phyloP scores from a whole-genome alignment of 2,329 filamentous ascomycete species.

The Emergomyces orientalis region DNA sequence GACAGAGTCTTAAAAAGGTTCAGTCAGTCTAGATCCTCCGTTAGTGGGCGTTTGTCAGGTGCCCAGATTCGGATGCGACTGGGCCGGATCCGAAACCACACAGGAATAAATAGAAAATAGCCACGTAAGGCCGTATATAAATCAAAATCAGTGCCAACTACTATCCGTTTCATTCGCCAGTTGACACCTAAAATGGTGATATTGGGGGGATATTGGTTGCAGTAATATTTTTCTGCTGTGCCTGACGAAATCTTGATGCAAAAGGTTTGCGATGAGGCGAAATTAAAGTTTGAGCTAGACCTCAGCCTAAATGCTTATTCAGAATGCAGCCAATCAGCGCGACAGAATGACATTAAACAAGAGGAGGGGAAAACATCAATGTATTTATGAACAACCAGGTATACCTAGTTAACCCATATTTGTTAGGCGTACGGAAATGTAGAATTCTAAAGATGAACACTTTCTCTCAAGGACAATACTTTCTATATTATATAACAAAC shows the following conservation, averaged over 20 bases:
- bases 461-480: neutral
- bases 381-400: neutral
- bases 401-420: neutral
- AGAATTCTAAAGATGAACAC: neutral
- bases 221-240: neutral
- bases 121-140: neutral
- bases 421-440: neutral
- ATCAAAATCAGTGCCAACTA: neutral
- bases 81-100: neutral
- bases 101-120: neutral
- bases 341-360: neutral
- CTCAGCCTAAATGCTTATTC: conserved; percentile 11
- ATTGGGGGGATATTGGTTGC: neutral
- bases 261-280: conserved; percentile 2
- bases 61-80: neutral
- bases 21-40: neutral
- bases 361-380: conserved; percentile 12
- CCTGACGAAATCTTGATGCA: neutral
- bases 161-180: neutral
- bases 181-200: neutral
- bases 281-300: conserved; percentile 10
- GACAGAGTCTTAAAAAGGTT: neutral
- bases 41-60: neutral
- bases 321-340: conserved; percentile 1
- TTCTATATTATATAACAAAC: neutral